Evolutionary conservation across 2,329 filamentous ascomycete genomes (phyloP).

Genomic region (Trichoderma atrobrunneum): DNA sequence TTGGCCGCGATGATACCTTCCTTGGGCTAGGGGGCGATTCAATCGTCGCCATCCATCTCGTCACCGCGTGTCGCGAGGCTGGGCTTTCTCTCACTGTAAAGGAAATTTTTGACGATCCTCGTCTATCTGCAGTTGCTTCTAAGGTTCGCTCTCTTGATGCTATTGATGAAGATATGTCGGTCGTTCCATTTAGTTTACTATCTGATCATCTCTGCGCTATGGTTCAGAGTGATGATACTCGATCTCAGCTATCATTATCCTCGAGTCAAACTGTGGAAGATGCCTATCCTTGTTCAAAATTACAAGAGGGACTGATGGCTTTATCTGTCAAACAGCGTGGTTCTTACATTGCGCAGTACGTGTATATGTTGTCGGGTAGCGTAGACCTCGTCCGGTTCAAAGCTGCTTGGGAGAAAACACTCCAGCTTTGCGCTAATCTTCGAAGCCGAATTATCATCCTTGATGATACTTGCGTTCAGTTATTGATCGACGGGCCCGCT

Average conservation of each 20-base stretch:
- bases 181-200: neutral
- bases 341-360: conserved; percentile 14
- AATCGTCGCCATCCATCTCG: conserved; percentile 21
- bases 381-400: conserved; percentile 9
- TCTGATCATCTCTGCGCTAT: neutral
- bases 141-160: neutral
- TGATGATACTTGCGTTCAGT: neutral
- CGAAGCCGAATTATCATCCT: conserved; percentile 22
- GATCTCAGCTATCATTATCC: neutral
- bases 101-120: conserved; percentile 16
- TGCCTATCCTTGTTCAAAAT: conserved; percentile 20
- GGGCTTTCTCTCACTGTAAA: conserved; percentile 18
- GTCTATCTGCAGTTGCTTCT: conserved; percentile 4
- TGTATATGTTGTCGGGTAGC: neutral
- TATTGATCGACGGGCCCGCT: neutral
- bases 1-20: conserved; percentile 22
- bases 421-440: neutral
- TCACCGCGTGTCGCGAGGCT: conserved; percentile 6
- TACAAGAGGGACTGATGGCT: conserved; percentile 23
- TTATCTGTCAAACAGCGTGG: conserved; percentile 20
- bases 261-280: conserved; percentile 5
- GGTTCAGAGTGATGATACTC: neutral
- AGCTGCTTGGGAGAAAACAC: conserved; percentile 20
- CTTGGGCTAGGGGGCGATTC: conserved; percentile 37
- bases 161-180: neutral